phyloP scores from a whole-genome alignment of 2,329 filamentous ascomycete species.

The Zopfia rhizophila region DNA sequence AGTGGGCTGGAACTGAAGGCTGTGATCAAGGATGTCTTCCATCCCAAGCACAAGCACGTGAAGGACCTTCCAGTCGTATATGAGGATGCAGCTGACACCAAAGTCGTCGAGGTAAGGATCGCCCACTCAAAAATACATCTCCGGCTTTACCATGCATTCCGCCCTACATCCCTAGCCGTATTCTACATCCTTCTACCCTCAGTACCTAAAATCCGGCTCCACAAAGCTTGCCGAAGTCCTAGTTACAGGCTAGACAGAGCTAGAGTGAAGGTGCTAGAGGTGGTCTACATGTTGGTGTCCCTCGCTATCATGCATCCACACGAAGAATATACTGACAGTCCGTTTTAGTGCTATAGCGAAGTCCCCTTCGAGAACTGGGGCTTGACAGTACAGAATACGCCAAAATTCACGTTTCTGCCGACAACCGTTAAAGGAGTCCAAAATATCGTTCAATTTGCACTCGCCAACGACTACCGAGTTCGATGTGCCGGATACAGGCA shows the following conservation, averaged over 20 bases:
- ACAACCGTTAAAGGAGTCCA: constrained; percentile 54
- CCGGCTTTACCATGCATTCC: no score
- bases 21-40: constrained; percentile 31
- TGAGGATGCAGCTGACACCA: constrained; percentile 41
- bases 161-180: no score
- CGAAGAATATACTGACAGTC: no score
- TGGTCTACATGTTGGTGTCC: no score
- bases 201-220: no score
- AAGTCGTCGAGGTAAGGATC: constrained; percentile 46
- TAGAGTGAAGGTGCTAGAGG: no score
- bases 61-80: constrained; percentile 40
- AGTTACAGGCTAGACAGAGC: no score
- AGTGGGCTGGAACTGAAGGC: constrained; percentile 26
- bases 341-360: constrained; percentile 31
- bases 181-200: no score
- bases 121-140: no score
- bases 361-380: constrained; percentile 57
- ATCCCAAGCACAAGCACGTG: constrained; percentile 32
- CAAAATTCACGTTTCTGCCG: constrained; percentile 55
- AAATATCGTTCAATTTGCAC: constrained; percentile 54
- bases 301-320: no score
- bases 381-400: constrained; percentile 51
- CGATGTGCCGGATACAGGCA: constrained; percentile 58
- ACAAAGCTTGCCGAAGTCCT: no score
- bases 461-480: constrained; percentile 48